These are phyloP conservation scores for Adansonia rubrostipa DNA, from an alignment of 441 rosid species.

Conservation along the genomic window DNA sequence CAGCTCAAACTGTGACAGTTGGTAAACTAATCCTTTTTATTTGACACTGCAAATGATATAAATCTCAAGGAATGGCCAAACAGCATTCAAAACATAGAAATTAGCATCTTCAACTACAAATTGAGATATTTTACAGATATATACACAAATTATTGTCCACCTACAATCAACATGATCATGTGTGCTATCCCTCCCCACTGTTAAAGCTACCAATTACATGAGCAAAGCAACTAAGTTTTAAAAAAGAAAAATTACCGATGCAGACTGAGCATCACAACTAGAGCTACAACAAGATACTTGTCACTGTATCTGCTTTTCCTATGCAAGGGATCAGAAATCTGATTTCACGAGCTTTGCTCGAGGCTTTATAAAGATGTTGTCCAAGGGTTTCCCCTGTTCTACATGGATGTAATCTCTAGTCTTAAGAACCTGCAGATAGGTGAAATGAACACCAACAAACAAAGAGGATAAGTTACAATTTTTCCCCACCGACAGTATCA, in stretches of 20 bases:
- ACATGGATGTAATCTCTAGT: constrained; percentile 92
- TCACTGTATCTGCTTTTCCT: constrained; percentile 34
- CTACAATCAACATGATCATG: constrained; percentile 33
- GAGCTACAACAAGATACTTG: constrained; percentile 30
- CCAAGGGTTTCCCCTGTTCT: constrained; percentile 78
- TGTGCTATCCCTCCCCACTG: constrained; percentile 22
- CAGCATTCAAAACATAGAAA: constrained; percentile 27
- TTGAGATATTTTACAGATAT: constrained; percentile 40
- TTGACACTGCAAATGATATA: background rate
- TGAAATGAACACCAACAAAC: constrained; percentile 23
- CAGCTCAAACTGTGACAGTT: background rate
- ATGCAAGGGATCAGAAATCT: constrained; percentile 55
- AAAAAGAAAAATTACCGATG: constrained; percentile 18
- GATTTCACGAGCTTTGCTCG: constrained; percentile 82
- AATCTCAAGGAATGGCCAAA: background rate
- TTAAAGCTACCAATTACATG: constrained; percentile 46
- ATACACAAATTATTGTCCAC: constrained; percentile 36
- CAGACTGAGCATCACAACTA: constrained; percentile 36
- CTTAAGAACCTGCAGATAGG: constrained; percentile 74
- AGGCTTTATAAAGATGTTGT: constrained; percentile 66
- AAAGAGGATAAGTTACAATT: background rate
- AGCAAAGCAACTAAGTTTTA: constrained; percentile 25
- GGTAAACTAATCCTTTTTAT: background rate
- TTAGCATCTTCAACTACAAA: constrained; percentile 35
- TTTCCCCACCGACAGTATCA: constrained; percentile 34